Conservation (phyloP, 768 basidiomycete species). For the Daedaleopsis nitida region DNA sequence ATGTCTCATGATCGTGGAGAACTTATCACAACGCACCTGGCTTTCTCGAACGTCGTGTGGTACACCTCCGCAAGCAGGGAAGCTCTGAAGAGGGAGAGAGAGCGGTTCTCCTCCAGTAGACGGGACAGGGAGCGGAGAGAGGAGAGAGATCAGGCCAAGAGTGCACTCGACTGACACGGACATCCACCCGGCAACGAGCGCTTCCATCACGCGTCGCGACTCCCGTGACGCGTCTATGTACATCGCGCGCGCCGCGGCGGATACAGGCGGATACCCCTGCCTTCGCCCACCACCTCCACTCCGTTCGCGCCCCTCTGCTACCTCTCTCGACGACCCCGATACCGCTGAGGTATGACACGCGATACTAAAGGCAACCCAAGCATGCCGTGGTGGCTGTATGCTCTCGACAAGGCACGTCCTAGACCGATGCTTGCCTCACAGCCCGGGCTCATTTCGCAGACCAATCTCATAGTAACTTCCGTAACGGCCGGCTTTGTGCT, state of each 20-base stretch:
- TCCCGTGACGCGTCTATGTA: too few species aligned
- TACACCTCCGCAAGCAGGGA: too few species aligned
- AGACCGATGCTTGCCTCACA: background rate
- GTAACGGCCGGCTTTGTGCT: constrained; percentile 53
- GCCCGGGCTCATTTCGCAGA: constrained; percentile 40
- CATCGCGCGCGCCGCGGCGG: too few species aligned
- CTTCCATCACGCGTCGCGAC: background rate
- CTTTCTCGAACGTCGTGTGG: too few species aligned
- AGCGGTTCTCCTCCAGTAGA: background rate
- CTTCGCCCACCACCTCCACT: background rate
- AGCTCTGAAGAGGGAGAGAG: background rate
- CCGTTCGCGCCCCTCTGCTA: background rate
- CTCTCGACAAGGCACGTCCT: constrained; percentile 16
- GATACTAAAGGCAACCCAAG: background rate
- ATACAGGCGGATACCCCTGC: too few species aligned
- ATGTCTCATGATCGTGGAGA: background rate
- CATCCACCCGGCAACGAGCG: background rate
- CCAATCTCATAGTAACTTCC: constrained; percentile 55
- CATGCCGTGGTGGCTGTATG: constrained; percentile 15
- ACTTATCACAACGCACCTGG: background rate
- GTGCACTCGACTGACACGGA: background rate
- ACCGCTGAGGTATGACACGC: background rate
- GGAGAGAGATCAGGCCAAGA: background rate
- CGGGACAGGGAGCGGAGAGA: background rate
- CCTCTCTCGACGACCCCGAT: background rate